Evolutionary conservation across 106 monocot species (phyloP).

Genomic region (Allium cepa): DNA sequence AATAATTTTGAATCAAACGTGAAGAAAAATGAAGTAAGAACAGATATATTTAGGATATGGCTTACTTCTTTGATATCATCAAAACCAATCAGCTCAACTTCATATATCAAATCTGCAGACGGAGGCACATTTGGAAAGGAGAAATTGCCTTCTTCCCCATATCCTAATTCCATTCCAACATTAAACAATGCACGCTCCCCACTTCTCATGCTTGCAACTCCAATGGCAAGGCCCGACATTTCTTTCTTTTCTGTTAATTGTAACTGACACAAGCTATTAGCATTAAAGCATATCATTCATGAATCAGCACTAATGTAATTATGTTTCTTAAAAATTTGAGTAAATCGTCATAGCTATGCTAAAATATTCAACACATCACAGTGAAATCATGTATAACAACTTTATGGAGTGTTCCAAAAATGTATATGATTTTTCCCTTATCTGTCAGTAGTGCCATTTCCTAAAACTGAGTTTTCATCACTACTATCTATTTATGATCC

Average conservation of each 20-base stretch:
- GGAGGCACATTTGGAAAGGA: slow-evolving; percentile 98
- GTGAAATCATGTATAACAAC: too few relatives aligned
- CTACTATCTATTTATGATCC: too few relatives aligned
- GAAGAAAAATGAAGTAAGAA: slow-evolving; percentile 1
- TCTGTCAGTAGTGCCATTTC: too few relatives aligned
- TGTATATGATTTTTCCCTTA: too few relatives aligned
- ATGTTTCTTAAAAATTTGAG: neutral
- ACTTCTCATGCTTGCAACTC: slow-evolving; percentile 82
- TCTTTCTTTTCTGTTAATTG: slow-evolving; percentile 58
- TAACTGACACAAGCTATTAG: too few relatives aligned
- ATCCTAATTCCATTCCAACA: slow-evolving; percentile 90
- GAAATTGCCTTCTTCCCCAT: slow-evolving; percentile 95
- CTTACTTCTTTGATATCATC: slow-evolving; percentile 91
- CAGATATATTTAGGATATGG: neutral
- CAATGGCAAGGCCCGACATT: slow-evolving; percentile 77
- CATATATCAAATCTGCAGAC: slow-evolving; percentile 77
- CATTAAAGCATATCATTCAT: neutral
- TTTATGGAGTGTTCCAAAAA: too few relatives aligned
- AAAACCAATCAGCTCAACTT: slow-evolving; percentile 96
- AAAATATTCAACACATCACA: too few relatives aligned
- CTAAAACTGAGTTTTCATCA: too few relatives aligned
- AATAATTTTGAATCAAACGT: slow-evolving; percentile 2
- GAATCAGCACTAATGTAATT: neutral
- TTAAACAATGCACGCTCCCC: slow-evolving; percentile 82
- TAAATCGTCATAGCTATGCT: too few relatives aligned